Base-by-base conservation (phyloP, 495 filamentous ascomycete species). In the Aspergillus kassunensis region DNA sequence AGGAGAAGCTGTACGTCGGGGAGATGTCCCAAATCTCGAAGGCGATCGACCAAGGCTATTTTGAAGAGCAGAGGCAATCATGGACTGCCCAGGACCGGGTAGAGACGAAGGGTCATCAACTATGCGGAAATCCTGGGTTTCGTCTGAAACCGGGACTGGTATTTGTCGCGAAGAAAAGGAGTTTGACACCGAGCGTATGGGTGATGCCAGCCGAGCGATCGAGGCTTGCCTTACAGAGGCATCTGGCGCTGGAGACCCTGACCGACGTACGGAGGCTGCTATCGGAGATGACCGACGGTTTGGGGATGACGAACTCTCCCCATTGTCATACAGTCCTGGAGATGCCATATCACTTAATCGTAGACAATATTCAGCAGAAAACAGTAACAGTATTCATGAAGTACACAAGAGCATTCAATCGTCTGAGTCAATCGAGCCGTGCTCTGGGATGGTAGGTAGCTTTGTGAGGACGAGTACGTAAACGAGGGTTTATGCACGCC, bases 61-160 rank as follows among this genome's bases (percentile, higher is more conserved):
- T 50, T 85, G 86, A 52, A 91, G 72, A 23, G 86, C 87, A 18
- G 85, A 85, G 19, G 88, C 85, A 49, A 91, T 81, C 58, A 87
- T 87, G 24, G 87, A 90, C 19, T 87, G 76, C 2, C 88, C 87
- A 3, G 87, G 87, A 4, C 87, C 87, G 0, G 75, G 72, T 11
- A 78, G 55, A 10, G 78, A 80, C 15, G 74, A 66, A 16, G 58
- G 57, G 40, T 73, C 60, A 30, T 69, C 62, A 21, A 72, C 60
- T 43, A 58, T 62, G 18, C 63, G 56, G 47, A 74, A 68, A 40
- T 74, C 63, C 16, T 69, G 62, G 18, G 65, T 58, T 49, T 53
- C 50, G 24, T 50, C 56, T 33, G 49, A 41, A 59, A 54, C 68
- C 18, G 62, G 71, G 43, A 63, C 65, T 30, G 65, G 58, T 18